Conservation (phyloP, 2,329 filamentous ascomycete species). For the Colletotrichum liriopes region DNA sequence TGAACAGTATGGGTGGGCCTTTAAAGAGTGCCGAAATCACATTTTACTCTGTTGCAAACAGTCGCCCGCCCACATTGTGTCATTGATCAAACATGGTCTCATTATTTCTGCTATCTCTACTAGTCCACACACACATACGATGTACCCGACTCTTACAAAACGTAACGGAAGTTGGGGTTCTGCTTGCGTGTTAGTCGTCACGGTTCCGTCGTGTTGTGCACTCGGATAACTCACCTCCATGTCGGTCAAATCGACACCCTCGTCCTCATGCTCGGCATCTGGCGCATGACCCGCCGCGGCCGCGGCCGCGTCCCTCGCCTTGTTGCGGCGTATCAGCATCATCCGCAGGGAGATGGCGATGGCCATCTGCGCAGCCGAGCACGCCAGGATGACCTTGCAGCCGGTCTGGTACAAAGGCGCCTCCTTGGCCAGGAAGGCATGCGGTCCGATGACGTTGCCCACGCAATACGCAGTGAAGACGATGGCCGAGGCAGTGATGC, state of each 20-base stretch:
- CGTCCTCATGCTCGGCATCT: conserved; percentile 46
- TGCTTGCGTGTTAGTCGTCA: conserved; percentile 26
- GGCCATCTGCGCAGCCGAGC: conserved; percentile 59
- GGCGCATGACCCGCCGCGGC: conserved; percentile 34
- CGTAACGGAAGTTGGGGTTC: conserved; percentile 51
- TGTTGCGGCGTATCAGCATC: conserved; percentile 56
- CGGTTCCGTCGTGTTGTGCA: not conserved
- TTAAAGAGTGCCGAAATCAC: not conserved
- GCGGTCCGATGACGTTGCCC: conserved; percentile 64
- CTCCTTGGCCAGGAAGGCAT: conserved; percentile 62
- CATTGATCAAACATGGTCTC: not conserved
- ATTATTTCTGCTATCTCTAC: not conserved
- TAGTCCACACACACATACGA: not conserved
- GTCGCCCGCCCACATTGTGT: not conserved
- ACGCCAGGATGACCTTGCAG: conserved; percentile 65
- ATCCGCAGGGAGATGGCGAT: conserved; percentile 54
- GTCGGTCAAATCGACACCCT: conserved; percentile 55
- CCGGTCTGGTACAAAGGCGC: conserved; percentile 66
- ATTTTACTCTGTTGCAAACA: not conserved
- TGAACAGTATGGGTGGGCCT: too few species aligned
- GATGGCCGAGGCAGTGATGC: conserved; percentile 61
- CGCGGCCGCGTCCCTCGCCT: conserved; percentile 54
- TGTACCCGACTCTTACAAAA: conserved; percentile 41
- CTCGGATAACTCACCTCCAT: conserved; percentile 51
- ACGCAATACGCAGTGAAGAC: conserved; percentile 63